Conservation (phyloP, 2,329 filamentous ascomycete genomes). For the Trichophyton schoenleinii region DNA sequence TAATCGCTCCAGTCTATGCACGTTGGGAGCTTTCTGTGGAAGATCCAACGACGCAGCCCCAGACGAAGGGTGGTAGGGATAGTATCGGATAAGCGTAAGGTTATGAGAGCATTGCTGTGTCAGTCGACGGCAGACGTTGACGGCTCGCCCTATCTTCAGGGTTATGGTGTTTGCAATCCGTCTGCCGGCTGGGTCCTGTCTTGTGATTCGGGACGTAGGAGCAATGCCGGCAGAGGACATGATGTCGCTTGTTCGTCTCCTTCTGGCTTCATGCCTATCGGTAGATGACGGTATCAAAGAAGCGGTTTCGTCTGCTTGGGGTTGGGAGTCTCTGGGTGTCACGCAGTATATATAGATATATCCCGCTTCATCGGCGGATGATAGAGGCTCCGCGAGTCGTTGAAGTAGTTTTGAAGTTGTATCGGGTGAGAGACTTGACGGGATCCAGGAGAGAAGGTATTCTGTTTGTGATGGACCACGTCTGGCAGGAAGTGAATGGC, state of each 20-base stretch:
- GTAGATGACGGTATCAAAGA: conserved; percentile 41
- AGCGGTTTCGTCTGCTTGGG: conserved; percentile 40
- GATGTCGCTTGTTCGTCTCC: conserved; percentile 27
- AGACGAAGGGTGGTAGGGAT: conserved; percentile 58
- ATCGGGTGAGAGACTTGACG: conserved; percentile 51
- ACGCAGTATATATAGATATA: conserved; percentile 99
- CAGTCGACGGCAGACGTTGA: conserved; percentile 80
- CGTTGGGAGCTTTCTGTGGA: conserved; percentile 52
- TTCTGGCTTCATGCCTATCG: conserved; percentile 20
- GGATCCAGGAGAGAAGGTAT: conserved; percentile 54
- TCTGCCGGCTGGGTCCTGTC: conserved; percentile 13
- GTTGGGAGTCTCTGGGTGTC: conserved; percentile 50
- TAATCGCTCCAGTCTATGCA: conserved; percentile 75
- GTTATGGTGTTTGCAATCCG: conserved; percentile 46
- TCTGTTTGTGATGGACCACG: conserved; percentile 27
- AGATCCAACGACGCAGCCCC: conserved; percentile 7
- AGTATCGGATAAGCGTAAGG: conserved; percentile 77
- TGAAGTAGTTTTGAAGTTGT: conserved; percentile 58
- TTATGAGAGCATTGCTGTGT: conserved; percentile 84
- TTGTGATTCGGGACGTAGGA: conserved; percentile 10
- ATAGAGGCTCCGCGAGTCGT: conserved; percentile 65
- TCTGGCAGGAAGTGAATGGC: conserved; percentile 13
- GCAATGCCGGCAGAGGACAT: conserved; percentile 25
- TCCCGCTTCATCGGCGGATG: conserved; percentile 62
- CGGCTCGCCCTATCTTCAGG: conserved; percentile 53